phyloP scores from a whole-genome alignment of 108 stramenopile species.

The Cylindrotheca fusiformis region DNA sequence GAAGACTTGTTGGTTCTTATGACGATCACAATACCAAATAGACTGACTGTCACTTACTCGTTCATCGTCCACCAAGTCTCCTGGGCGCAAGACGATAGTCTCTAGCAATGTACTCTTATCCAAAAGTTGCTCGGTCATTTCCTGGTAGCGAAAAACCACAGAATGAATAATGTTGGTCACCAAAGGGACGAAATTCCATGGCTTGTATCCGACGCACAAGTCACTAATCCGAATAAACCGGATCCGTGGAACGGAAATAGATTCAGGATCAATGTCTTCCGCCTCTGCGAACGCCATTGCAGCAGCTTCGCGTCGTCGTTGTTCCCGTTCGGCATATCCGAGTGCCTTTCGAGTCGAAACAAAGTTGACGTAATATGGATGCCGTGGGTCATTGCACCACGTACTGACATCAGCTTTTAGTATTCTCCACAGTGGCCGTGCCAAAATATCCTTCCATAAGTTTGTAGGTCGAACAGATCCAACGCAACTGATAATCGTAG shows the following conservation, averaged over 20 bases:
- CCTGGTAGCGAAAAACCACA: constrained; percentile 57
- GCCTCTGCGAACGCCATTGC: constrained; percentile 25
- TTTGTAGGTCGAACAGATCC: constrained; percentile 55
- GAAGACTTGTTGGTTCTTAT: neutral
- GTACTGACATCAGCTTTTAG: constrained; percentile 42
- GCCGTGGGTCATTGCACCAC: constrained; percentile 64
- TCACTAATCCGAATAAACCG: constrained; percentile 74
- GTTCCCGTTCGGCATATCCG: constrained; percentile 63
- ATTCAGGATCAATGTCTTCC: constrained; percentile 9
- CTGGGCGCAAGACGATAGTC: constrained; percentile 63
- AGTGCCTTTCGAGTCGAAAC: constrained; percentile 49
- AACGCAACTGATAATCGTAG: constrained; percentile 68
- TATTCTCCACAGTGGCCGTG: constrained; percentile 46
- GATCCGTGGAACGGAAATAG: constrained; percentile 33
- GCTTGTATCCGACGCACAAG: constrained; percentile 34
- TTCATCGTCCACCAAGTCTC: constrained; percentile 62
- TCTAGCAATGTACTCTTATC: constrained; percentile 51
- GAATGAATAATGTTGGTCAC: constrained; percentile 60
- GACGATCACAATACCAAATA: neutral
- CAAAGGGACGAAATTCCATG: constrained; percentile 53
- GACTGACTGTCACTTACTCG: constrained; percentile 23
- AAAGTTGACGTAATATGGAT: constrained; percentile 76
- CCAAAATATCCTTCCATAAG: constrained; percentile 59
- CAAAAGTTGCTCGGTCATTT: constrained; percentile 59
- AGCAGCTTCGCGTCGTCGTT: constrained; percentile 46